Percentiles rank a stretch among this genome's conserved stretches.
Evolutionary conservation across 1,284 basidiomycete species (phyloP).

Genomic region (Apiotrichum sp.): DNA sequence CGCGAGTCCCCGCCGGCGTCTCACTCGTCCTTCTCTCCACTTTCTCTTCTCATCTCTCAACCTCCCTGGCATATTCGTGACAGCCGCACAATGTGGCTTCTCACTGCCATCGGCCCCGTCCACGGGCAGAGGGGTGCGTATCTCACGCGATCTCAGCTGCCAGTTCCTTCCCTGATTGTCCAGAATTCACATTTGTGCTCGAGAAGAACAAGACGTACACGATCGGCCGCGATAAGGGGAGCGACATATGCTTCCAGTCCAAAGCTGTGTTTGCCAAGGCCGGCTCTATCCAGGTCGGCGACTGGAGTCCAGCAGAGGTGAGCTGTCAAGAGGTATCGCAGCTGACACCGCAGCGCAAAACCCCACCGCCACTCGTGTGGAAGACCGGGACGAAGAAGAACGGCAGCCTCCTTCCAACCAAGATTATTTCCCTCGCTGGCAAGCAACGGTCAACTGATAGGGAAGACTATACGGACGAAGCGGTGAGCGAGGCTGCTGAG

Average conservation of each 20-base stretch:
- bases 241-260: constrained; percentile 28
- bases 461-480: constrained; percentile 25
- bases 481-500: constrained; percentile 6
- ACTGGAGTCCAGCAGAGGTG: constrained; percentile 36
- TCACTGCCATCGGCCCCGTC: constrained; percentile 37
- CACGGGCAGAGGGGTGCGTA: constrained; percentile 35
- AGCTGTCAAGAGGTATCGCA: constrained; percentile 1
- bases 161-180: background rate
- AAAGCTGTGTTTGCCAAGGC: constrained; percentile 24
- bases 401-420: constrained; percentile 19
- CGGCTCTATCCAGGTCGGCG: constrained; percentile 27
- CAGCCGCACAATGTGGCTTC: constrained; percentile 31
- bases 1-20: too few relatives aligned
- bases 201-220: constrained; percentile 31
- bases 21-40: background rate
- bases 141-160: background rate
- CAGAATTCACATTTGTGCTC: constrained; percentile 40
- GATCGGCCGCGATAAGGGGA: constrained; percentile 29
- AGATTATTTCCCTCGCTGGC: constrained; percentile 13
- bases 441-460: constrained; percentile 17
- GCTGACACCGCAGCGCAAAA: constrained; percentile 10
- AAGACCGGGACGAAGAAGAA: constrained; percentile 27
- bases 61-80: background rate
- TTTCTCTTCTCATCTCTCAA: background rate
- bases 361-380: constrained; percentile 25